Evolutionary conservation across 176 grass and related monocot genomes (phyloP).

Genomic region (Oropetium thomaeum): DNA sequence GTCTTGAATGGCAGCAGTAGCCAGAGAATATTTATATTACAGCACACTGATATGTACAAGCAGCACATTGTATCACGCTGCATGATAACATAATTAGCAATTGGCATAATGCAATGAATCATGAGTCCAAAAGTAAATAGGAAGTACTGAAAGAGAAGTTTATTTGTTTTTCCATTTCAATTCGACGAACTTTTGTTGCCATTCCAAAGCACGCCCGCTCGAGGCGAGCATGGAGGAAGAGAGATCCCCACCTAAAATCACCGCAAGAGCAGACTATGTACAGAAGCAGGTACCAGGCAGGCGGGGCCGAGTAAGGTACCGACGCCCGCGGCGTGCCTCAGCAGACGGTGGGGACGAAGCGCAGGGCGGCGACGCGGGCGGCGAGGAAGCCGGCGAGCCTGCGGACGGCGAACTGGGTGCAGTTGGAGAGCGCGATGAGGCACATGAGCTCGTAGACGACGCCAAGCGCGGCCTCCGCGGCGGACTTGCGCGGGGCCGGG

Average conservation of each 20-base stretch:
- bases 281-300: constrained; percentile 15
- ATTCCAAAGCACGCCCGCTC: not conserved
- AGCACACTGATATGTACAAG: constrained; percentile 2
- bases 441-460: constrained; percentile 61
- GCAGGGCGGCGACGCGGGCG: constrained; percentile 33
- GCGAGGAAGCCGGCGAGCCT: constrained; percentile 42
- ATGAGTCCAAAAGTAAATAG: not conserved
- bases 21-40: not conserved
- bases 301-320: not conserved
- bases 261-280: constrained; percentile 21
- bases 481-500: constrained; percentile 23
- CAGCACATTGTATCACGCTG: not conserved
- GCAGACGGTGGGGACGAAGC: constrained; percentile 44
- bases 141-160: not conserved
- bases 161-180: constrained; percentile 21
- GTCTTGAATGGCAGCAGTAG: not conserved
- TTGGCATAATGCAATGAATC: constrained; percentile 19
- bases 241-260: not conserved
- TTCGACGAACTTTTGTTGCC: constrained; percentile 41
- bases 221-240: not conserved
- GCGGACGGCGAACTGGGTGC: constrained; percentile 57
- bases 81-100: constrained; percentile 9
- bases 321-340: not conserved
- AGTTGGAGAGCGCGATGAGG: constrained; percentile 56
- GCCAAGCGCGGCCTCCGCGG: constrained; percentile 28